Conservation (phyloP, 2,329 filamentous ascomycete genomes). For the Ascochyta pisi region DNA sequence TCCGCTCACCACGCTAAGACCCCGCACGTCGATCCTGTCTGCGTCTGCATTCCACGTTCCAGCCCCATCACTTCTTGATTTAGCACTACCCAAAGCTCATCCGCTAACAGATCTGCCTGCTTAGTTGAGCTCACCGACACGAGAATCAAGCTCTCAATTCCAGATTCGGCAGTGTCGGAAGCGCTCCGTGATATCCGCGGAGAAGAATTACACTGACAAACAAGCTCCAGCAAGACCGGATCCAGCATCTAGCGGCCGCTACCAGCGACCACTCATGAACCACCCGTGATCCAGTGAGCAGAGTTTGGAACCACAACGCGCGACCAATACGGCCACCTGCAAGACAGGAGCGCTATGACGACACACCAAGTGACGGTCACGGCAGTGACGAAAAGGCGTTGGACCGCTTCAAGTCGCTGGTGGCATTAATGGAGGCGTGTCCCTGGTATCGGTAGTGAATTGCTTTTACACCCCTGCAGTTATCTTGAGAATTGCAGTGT, state of each 20-base stretch:
- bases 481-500: background rate
- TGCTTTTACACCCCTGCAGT: background rate
- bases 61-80: background rate
- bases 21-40: slow-evolving; percentile 9
- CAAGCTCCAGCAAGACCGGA: slow-evolving; percentile 10
- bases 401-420: background rate
- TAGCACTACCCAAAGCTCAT: background rate
- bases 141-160: background rate
- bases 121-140: background rate
- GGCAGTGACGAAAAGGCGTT: slow-evolving; percentile 9
- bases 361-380: background rate
- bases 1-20: slow-evolving; percentile 6
- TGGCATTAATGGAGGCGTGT: background rate
- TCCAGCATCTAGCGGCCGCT: slow-evolving; percentile 11
- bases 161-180: background rate
- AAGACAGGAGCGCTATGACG: slow-evolving; percentile 7
- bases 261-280: slow-evolving; percentile 8
- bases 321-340: background rate
- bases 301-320: background rate
- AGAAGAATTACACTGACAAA: slow-evolving; percentile 17
- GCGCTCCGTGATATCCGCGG: slow-evolving; percentile 9
- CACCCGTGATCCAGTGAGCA: background rate
- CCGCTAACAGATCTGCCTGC: background rate
- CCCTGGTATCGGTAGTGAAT: background rate
- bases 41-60: slow-evolving; percentile 10